A percentile compares a stretch with the other conserved stretches of the same genome.
phyloP scores from a whole-genome alignment of 805 yeast genomes.

The Starmerella geochares region DNA sequence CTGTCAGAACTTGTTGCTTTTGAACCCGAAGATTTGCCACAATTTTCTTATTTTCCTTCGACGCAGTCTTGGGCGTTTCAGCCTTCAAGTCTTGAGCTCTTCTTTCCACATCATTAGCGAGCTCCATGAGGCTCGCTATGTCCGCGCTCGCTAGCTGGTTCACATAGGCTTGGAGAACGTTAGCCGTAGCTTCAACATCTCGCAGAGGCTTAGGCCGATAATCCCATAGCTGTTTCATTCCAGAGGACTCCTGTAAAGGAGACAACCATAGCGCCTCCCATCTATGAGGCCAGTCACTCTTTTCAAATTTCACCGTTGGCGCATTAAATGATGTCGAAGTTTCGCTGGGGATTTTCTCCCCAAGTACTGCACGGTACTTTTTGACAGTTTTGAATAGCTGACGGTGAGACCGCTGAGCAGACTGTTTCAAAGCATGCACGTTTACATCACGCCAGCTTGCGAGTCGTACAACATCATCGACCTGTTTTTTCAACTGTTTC shows the following conservation, averaged over 20 bases:
- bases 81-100: conserved; percentile 54
- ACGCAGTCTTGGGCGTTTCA: conserved; percentile 66
- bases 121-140: conserved; percentile 40
- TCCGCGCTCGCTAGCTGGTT: conserved; percentile 30
- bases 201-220: conserved; percentile 49
- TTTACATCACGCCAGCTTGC: conserved; percentile 98
- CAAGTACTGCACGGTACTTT: conserved; percentile 60
- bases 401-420: conserved; percentile 82
- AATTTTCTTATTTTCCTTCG: conserved; percentile 63
- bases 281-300: neutral
- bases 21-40: conserved; percentile 68
- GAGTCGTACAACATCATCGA: conserved; percentile 70
- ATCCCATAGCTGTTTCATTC: conserved; percentile 37
- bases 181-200: conserved; percentile 42
- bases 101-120: conserved; percentile 44
- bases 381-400: conserved; percentile 72
- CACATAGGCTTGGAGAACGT: conserved; percentile 46
- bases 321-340: no score
- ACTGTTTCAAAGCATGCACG: conserved; percentile 83
- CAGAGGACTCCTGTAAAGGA: neutral
- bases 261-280: neutral
- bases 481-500: conserved; percentile 60
- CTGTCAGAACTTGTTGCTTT: conserved; percentile 68
- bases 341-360: conserved; percentile 33
- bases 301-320: neutral